Evolutionary conservation across 2,329 filamentous ascomycete species (phyloP).

Genomic region (Pseudopithomyces maydicus): DNA sequence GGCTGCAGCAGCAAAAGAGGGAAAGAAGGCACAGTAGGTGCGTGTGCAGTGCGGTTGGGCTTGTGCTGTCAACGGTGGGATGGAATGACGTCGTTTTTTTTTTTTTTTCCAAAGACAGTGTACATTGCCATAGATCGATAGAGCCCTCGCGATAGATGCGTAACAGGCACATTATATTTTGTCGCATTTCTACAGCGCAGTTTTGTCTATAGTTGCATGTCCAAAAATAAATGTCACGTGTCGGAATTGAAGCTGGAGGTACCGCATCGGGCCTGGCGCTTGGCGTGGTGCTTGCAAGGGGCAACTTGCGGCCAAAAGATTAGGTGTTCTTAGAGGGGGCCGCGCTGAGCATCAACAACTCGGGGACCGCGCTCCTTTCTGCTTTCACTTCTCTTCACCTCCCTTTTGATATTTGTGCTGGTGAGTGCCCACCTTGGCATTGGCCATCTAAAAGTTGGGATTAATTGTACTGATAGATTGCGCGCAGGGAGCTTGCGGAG

Average conservation of each 20-base stretch:
- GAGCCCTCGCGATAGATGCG: not conserved
- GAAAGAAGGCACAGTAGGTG: constrained; percentile 31
- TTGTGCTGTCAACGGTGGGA: not conserved
- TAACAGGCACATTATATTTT: no score
- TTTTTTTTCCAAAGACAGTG: not conserved
- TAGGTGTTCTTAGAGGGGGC: constrained; percentile 17
- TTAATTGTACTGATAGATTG: constrained; percentile 18
- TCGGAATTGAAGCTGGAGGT: not conserved
- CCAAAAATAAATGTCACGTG: constrained; percentile 4
- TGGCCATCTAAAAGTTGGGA: not conserved
- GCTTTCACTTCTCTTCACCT: constrained; percentile 19
- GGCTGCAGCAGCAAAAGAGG: constrained; percentile 24
- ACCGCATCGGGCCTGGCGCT: constrained; percentile 1
- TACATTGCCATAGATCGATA: not conserved
- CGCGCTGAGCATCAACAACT: constrained; percentile 20
- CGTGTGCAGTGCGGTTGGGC: not conserved
- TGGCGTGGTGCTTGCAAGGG: constrained; percentile 9
- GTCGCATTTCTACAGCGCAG: no score
- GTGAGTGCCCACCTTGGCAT: constrained; percentile 19
- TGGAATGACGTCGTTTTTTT: not conserved
- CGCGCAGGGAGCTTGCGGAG: constrained; percentile 32
- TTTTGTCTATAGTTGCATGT: not conserved
- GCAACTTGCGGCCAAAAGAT: constrained; percentile 12
- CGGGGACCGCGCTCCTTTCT: constrained; percentile 18
- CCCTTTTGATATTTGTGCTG: constrained; percentile 23